Conservation (phyloP, 768 basidiomycete genomes). For the Macrocybe gigantea region DNA sequence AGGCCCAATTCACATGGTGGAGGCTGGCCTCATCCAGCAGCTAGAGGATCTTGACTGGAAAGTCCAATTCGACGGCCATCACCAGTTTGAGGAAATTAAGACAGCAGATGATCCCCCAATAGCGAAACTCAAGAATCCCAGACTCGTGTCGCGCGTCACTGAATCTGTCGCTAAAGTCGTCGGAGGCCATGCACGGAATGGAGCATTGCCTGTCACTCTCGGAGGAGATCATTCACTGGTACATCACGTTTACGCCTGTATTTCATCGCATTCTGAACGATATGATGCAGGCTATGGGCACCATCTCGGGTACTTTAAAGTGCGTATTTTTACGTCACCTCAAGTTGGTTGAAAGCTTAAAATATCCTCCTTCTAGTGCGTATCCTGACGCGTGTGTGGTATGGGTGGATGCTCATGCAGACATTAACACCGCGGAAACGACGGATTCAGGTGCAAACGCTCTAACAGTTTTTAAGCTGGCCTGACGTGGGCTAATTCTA, state of each 20-base stretch:
- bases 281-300: slow-evolving; percentile 68
- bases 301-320: slow-evolving; percentile 85
- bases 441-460: slow-evolving; percentile 59
- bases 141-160: slow-evolving; percentile 78
- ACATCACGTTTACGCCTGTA: slow-evolving; percentile 17
- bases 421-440: slow-evolving; percentile 87
- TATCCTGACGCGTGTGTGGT: slow-evolving; percentile 82
- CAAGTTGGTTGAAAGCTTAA: not conserved
- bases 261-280: slow-evolving; percentile 7
- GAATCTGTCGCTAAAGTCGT: slow-evolving; percentile 75
- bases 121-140: slow-evolving; percentile 86
- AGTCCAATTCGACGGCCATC: slow-evolving; percentile 86
- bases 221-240: slow-evolving; percentile 97
- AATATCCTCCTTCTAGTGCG: slow-evolving; percentile 32
- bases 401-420: slow-evolving; percentile 97
- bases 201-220: slow-evolving; percentile 82
- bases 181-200: slow-evolving; percentile 67
- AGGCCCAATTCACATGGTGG: slow-evolving; percentile 83
- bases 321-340: slow-evolving; percentile 23
- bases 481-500: not conserved
- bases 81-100: slow-evolving; percentile 77
- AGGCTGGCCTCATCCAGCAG: slow-evolving; percentile 79
- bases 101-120: slow-evolving; percentile 69
- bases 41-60: slow-evolving; percentile 79
- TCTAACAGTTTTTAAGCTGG: slow-evolving; percentile 7